A percentile compares a stretch with the other conserved stretches of the same genome.
Conservation (phyloP, 2,329 filamentous ascomycete genomes). For the Magnaporthales sp. region DNA sequence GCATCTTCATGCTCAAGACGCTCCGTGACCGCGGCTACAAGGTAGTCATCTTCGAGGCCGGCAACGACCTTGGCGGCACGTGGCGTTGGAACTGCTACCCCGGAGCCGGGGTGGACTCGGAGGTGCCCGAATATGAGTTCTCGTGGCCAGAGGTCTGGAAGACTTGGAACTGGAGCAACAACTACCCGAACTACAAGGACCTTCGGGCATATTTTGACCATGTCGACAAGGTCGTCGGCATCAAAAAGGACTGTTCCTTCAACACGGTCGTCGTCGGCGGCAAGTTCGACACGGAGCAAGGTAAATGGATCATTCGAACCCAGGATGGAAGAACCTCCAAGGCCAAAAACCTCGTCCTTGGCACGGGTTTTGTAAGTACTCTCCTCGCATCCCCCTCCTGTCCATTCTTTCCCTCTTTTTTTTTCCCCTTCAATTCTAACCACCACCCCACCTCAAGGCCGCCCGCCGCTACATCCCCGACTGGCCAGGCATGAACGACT, state of each 20-base stretch:
- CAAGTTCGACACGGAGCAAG: background rate
- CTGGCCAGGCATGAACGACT: constrained; percentile 60
- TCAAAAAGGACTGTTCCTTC: background rate
- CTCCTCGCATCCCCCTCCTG: too few relatives aligned
- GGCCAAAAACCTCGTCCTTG: background rate
- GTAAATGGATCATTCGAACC: background rate
- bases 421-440: background rate
- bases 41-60: background rate
- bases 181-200: constrained; percentile 38
- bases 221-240: background rate
- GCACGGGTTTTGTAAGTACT: background rate
- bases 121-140: constrained; percentile 44
- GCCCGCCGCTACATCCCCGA: constrained; percentile 53
- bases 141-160: constrained; percentile 41
- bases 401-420: background rate
- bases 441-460: background rate
- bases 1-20: background rate
- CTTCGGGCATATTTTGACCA: background rate
- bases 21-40: background rate
- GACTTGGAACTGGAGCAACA: constrained; percentile 47
- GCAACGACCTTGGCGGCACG: background rate
- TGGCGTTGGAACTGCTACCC: background rate
- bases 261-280: background rate
- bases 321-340: background rate
- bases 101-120: constrained; percentile 41